Evolutionary conservation across 306 rosid species (phyloP), one percentile per base, ranked within the genome.

Genomic region (Prunus dulcis): DNA sequence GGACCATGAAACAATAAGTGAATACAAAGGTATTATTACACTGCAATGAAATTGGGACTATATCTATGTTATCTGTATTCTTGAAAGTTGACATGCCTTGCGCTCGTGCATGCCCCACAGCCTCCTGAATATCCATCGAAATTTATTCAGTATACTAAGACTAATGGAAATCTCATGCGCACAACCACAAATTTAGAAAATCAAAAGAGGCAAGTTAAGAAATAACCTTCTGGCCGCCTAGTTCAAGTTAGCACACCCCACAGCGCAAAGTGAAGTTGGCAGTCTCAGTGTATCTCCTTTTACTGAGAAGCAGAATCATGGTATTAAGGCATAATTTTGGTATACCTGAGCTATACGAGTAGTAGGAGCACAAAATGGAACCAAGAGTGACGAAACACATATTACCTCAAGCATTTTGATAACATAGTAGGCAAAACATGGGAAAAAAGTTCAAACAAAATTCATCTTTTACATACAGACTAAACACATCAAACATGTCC

Each of bases 81-180:
- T 75, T 92, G 97, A 82, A 95, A 95, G 85, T 92, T 91, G 79
- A 84, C 97, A 87, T 92, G 99, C 72, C 99, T 96, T 1, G 99
- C 2, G 89, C 93, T 79, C 82, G 82, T 4, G 97, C 99, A 43
- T 95, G 99, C 87, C 92, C 97, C 32, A 58, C 81, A 22, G 99
- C 99, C 75, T 92, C 99, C 99, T 92, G 89, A 30, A 90, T 23
- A 65, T 30, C 71, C 49, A 41, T 10, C 52, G 51, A 75, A 57
- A 51, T 57, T 5, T 45, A 52, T 34, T 9, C 20, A 75, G 66
- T 71, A 75, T 41, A 62, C 74, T 6, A 64, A 51, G 17, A 38
- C 23, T 14, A 14, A 30, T 41, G 52, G 71, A 64, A 34, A 38
- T 22, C 23, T 34, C 22, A 55, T 56, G 66, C 47, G 12, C 53